Base-by-base conservation (phyloP, 2,329 filamentous ascomycete species). In the Zarea fungicola region DNA sequence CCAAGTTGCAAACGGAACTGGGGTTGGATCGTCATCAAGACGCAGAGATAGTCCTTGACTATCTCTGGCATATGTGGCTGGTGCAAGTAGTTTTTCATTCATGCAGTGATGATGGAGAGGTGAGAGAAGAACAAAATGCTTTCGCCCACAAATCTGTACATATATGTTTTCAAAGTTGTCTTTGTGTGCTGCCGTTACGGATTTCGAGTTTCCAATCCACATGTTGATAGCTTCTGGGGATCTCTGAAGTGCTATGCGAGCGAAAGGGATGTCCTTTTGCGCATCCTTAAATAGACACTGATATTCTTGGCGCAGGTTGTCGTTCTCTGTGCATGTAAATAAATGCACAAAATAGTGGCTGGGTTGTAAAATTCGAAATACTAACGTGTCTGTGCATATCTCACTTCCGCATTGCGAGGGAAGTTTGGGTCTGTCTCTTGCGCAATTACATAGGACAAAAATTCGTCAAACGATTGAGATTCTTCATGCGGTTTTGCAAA, bases 91-190 rank as follows among this genome's bases (percentile, higher is more conserved):
- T 55, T 68, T 68, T 68, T 92, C 88, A 51, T 81, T 80, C 36
- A 90, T 81, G 53, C 83, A 86, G 1, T 84, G 74, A 55, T 83
- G 78, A 53, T 81, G 86, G 1, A 85, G 64, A 0, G 87, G 83
- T n/a, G 88, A 84, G 1, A 93, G 66, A 1, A 93, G 71, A 0
- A 83, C 76, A 56, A 93, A 93, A 56, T 87, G 81, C 62, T 93
- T 93, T 49, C 70, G 68, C 0, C 88, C 89, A 1, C 81, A 64
- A 13, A 92, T 65, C 59, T 92, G 87, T 1, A 89, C 84, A 63
- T 91, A 93, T 1, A 93, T 76, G 62, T 93, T 93, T 64, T 93
- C 87, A 64, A 91, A 92, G 58, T 87, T 87, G 67, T 93, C 89
- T 59, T 85, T 87, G 68, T 93, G 89, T 47, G 91, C 65, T 0